phyloP scores from a whole-genome alignment of 2,329 filamentous ascomycete genomes.

The Simplicillium sp. region DNA sequence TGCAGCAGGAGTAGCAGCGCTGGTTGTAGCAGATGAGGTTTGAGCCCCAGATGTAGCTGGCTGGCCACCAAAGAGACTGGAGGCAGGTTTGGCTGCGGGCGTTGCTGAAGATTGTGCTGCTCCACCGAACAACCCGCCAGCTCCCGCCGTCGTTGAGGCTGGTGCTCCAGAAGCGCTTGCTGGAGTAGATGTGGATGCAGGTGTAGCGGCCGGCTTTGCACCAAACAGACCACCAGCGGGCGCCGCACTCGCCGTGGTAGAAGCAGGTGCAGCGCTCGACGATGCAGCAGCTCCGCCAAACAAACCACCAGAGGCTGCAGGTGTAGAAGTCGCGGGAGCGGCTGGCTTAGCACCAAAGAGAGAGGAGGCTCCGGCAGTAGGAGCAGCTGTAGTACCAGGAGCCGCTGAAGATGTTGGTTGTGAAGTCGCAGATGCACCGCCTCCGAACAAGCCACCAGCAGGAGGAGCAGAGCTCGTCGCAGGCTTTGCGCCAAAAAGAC shows the following conservation, averaged over 20 bases:
- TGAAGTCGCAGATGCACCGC: conserved; percentile 16
- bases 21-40: conserved; percentile 10
- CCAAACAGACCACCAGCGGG: conserved; percentile 24
- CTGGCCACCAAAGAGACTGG: conserved; percentile 23
- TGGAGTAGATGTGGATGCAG: conserved; percentile 12
- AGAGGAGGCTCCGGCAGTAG: conserved; percentile 12
- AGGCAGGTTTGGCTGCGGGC: conserved; percentile 8
- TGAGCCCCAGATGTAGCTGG: conserved; percentile 16
- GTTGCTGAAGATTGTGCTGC: conserved; percentile 14
- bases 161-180: conserved; percentile 22
- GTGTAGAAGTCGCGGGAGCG: conserved; percentile 8
- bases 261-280: conserved; percentile 16
- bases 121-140: conserved; percentile 24
- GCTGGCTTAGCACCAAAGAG: conserved; percentile 12
- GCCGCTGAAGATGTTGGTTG: conserved; percentile 12
- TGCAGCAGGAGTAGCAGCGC: conserved; percentile 16
- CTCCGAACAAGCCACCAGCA: conserved; percentile 18
- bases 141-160: conserved; percentile 13
- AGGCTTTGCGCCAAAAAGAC: conserved; percentile 17
- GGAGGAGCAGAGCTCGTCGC: conserved; percentile 10
- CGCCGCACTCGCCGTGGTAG: conserved; percentile 9
- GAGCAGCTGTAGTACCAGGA: conserved; percentile 10
- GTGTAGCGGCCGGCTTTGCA: conserved; percentile 23
- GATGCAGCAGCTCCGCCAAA: conserved; percentile 11
- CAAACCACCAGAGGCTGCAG: conserved; percentile 10